phyloP scores from a whole-genome alignment of 2,329 filamentous ascomycete species.

The Endothia cerciana region DNA sequence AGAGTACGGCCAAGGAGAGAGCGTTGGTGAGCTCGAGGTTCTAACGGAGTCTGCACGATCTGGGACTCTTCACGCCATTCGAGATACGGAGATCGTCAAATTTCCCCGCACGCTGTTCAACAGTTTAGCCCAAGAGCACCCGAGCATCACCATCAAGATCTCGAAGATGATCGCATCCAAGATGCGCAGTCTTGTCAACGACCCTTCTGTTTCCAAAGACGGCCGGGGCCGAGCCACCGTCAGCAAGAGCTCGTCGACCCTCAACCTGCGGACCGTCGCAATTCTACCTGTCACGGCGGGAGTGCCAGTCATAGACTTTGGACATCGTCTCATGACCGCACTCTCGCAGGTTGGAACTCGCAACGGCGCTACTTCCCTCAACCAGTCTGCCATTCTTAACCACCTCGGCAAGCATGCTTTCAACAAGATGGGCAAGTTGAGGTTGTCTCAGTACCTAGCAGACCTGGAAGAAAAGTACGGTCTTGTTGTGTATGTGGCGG shows the following conservation, averaged over 20 bases:
- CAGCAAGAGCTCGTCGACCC: slow-evolving; percentile 77
- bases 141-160: slow-evolving; percentile 97
- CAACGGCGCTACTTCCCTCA: slow-evolving; percentile 88
- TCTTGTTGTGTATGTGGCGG: slow-evolving; percentile 89
- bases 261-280: slow-evolving; percentile 91
- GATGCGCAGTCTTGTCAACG: slow-evolving; percentile 87
- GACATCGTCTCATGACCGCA: slow-evolving; percentile 84
- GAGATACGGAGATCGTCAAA: slow-evolving; percentile 94
- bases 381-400: slow-evolving; percentile 91
- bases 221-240: slow-evolving; percentile 59
- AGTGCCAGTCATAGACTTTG: slow-evolving; percentile 93
- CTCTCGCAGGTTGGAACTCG: slow-evolving; percentile 86
- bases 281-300: slow-evolving; percentile 89
- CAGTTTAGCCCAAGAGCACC: slow-evolving; percentile 94
- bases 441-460: slow-evolving; percentile 92
- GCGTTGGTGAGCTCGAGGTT: slow-evolving; percentile 94
- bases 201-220: slow-evolving; percentile 72
- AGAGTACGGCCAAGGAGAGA: slow-evolving; percentile 96
- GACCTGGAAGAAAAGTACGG: slow-evolving; percentile 98
- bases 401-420: slow-evolving; percentile 96
- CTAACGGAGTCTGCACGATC: slow-evolving; percentile 92
- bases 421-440: slow-evolving; percentile 95
- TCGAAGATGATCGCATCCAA: slow-evolving; percentile 97
- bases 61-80: slow-evolving; percentile 91
- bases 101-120: slow-evolving; percentile 97